phyloP scores from a whole-genome alignment of 805 yeast species.

The Metschnikowia anglica region DNA sequence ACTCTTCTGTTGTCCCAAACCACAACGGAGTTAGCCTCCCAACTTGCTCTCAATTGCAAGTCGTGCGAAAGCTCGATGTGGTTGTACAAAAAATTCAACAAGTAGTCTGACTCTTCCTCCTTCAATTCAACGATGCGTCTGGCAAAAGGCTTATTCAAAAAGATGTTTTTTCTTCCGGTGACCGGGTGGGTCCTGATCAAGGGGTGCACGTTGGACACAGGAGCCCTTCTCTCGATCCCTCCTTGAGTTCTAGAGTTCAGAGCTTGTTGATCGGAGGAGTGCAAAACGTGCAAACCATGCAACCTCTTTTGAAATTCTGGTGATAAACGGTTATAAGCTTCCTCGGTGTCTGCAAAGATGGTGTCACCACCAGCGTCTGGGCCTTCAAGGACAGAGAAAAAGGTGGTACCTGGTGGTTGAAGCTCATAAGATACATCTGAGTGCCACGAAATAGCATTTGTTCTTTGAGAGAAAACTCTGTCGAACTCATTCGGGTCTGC shows the following conservation, averaged over 20 bases:
- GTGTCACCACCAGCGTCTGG: slow-evolving; percentile 74
- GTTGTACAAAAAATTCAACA: slow-evolving; percentile 55
- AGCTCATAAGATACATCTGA: slow-evolving; percentile 72
- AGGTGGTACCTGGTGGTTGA: slow-evolving; percentile 71
- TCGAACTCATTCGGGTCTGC: slow-evolving; percentile 21
- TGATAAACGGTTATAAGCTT: slow-evolving; percentile 70
- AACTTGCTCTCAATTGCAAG: slow-evolving; percentile 65
- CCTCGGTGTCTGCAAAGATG: slow-evolving; percentile 67
- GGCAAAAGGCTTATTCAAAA: slow-evolving; percentile 59
- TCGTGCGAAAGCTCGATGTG: slow-evolving; percentile 56
- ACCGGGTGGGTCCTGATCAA: slow-evolving; percentile 73
- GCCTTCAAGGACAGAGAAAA: slow-evolving; percentile 60
- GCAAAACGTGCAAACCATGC: slow-evolving; percentile 62
- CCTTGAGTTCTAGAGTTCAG: slow-evolving; percentile 51
- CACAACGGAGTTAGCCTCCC: slow-evolving; percentile 70
- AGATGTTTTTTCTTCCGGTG: slow-evolving; percentile 58
- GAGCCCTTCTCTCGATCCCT: slow-evolving; percentile 63
- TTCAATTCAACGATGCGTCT: slow-evolving; percentile 70
- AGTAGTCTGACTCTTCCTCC: slow-evolving; percentile 63
- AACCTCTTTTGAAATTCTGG: slow-evolving; percentile 60
- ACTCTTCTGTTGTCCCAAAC: slow-evolving; percentile 79
- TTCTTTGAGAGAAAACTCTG: slow-evolving; percentile 24
- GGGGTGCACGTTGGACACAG: slow-evolving; percentile 66
- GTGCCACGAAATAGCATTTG: slow-evolving; percentile 56
- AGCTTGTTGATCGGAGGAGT: slow-evolving; percentile 73